Evolutionary conservation across 768 basidiomycete species (phyloP).

Genomic region (Tephrocybe sp.): DNA sequence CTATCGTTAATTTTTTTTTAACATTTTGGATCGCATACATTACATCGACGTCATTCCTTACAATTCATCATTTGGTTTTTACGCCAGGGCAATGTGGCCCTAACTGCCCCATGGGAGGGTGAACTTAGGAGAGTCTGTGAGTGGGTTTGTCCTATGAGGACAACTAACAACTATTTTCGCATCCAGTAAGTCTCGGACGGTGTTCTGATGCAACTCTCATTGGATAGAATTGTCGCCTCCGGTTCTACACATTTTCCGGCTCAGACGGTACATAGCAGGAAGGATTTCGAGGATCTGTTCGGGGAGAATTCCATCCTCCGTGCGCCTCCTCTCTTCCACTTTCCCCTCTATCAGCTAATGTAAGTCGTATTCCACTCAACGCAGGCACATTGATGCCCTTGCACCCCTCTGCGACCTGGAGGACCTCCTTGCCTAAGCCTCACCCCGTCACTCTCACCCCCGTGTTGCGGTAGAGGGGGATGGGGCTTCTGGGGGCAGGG

Average conservation of each 20-base stretch:
- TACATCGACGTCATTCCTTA: constrained; percentile 6
- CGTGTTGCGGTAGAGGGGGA: constrained; percentile 51
- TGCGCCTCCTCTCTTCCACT: constrained; percentile 18
- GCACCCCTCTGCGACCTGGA: constrained; percentile 37
- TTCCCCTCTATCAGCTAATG: no score
- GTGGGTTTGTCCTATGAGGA: no score
- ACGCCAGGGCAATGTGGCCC: no score
- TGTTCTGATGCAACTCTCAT: no score
- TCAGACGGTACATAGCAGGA: constrained; percentile 40
- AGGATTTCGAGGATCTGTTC: constrained; percentile 49
- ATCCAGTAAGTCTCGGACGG: no score
- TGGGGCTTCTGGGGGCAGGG: constrained; percentile 42
- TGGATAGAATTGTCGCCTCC: no score
- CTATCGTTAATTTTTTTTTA: constrained; percentile 12
- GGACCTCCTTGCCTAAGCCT: constrained; percentile 43
- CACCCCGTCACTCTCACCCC: constrained; percentile 54
- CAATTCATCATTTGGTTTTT: constrained; percentile 1
- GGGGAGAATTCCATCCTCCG: constrained; percentile 51
- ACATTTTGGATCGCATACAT: constrained; percentile 7
- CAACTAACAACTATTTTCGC: no score
- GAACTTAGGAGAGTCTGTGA: no score
- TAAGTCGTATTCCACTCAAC: no score
- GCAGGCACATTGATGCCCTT: constrained; percentile 39
- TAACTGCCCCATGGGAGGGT: no score
- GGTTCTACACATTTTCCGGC: no score